Conservation (phyloP, 75 land plant species). For the Larix kaempferi region DNA sequence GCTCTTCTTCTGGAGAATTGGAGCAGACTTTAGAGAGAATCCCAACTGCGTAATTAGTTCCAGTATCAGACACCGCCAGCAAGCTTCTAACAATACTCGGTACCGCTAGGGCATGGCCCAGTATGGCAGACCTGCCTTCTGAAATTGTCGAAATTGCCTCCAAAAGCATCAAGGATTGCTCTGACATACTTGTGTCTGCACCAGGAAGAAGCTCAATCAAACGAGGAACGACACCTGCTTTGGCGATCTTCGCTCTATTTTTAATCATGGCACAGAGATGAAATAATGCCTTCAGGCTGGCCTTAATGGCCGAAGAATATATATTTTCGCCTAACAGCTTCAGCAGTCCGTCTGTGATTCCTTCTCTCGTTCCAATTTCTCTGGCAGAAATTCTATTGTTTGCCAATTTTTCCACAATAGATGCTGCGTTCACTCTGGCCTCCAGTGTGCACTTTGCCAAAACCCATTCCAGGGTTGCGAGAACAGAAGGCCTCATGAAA, state of each 20-base stretch:
- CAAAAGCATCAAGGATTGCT: slow-evolving; percentile 16
- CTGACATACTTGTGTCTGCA: slow-evolving; percentile 5
- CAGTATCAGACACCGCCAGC: too few species aligned
- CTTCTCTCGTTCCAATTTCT: not conserved
- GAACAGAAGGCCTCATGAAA: not conserved
- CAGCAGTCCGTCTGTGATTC: too few species aligned
- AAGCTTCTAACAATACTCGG: too few species aligned
- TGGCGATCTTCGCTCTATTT: not conserved
- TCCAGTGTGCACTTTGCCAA: not conserved
- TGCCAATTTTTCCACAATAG: too few species aligned
- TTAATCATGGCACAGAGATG: not conserved
- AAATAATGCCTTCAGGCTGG: not conserved
- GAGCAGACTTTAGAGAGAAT: too few species aligned
- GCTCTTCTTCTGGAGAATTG: slow-evolving; percentile 1
- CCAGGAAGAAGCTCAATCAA: too few species aligned
- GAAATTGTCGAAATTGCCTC: slow-evolving; percentile 33
- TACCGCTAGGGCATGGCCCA: too few species aligned
- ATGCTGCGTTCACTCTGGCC: not conserved
- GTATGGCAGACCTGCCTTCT: slow-evolving; percentile 26
- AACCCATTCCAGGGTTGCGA: not conserved
- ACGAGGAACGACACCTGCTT: too few species aligned
- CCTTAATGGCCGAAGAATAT: too few species aligned
- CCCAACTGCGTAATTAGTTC: too few species aligned
- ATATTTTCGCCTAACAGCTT: too few species aligned
- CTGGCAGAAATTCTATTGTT: not conserved